These are phyloP conservation scores for Dendrobium huoshanense DNA, from an alignment of 106 monocot genomes.

Conservation along the genomic window DNA sequence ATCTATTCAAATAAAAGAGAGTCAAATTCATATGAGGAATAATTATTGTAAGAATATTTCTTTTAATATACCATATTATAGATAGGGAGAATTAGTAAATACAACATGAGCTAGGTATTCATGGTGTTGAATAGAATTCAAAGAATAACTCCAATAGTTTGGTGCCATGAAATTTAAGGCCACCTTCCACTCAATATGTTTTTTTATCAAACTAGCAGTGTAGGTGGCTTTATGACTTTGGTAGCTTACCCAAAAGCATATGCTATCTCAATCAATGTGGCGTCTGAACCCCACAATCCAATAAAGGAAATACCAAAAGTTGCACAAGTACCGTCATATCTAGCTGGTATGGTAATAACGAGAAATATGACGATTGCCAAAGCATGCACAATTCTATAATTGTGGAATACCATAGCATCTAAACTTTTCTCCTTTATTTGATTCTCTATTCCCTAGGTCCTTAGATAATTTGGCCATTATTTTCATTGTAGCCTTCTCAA, in stretches of 20 bases:
- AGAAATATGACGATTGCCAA: constrained; percentile 18
- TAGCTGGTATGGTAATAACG: constrained; percentile 32
- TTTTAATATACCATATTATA: too few relatives aligned
- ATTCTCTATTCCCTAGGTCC: constrained; percentile 22
- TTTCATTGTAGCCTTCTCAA: neutral
- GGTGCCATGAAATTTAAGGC: too few relatives aligned
- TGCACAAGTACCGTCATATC: constrained; percentile 8
- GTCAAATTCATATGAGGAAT: too few relatives aligned
- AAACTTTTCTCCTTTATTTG: constrained; percentile 19
- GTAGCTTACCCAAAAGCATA: constrained; percentile 49
- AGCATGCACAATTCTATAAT: neutral
- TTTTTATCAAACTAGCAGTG: too few relatives aligned
- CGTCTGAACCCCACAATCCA: constrained; percentile 34
- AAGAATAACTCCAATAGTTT: too few relatives aligned
- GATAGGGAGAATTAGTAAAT: too few relatives aligned
- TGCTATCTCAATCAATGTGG: constrained; percentile 36
- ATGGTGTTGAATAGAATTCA: too few relatives aligned
- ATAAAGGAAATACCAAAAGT: constrained; percentile 32
- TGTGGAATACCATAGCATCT: constrained; percentile 33
- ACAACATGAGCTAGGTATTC: too few relatives aligned
- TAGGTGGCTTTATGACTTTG: constrained; percentile 10
- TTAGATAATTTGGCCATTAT: constrained; percentile 13
- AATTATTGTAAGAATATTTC: too few relatives aligned
- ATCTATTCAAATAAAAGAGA: too few relatives aligned
- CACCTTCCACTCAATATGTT: too few relatives aligned